Evolutionary conservation across 1,284 basidiomycete genomes (phyloP), one percentile per base, ranked within the genome.

Genomic region (Boletus hoseneyae): DNA sequence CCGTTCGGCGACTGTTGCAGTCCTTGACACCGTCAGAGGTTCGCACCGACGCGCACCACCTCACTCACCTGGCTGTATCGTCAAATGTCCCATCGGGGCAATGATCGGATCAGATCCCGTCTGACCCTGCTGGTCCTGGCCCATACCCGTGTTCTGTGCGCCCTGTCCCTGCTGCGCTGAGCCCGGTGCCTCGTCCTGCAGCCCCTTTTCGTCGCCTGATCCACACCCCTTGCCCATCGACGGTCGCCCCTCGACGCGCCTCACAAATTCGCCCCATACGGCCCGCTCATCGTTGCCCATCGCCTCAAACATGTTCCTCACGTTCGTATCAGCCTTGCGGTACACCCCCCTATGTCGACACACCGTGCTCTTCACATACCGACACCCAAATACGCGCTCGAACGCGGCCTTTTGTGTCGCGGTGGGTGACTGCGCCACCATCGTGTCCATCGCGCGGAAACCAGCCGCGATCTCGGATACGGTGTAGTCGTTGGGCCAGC

Each of bases 401-500:
- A 85, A 85, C 8, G 82, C 82, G 1, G 67, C 66, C 25, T 77
- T 77, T 60, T 85, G 83, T 4, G 81, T 85, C 16, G 69, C 54
- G 3, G 65, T 63, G 3, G 75, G 70, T 16, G 69, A 70, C 45
- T 65, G 55, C 0, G 70, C 66, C 16, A 80, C 73, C 43, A 82
- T 68, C 6, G 62, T 42, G 54, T 83, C 80, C 77, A 85, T 82
- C 48, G 67, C 57, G 32, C 66, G 71, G 64, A 85, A 83, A 1
- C 83, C 83, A 1, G 63, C 61, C 3, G 79, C 72, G 46, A 85
- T 70, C 60, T 85, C 82, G 46, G 72, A 73, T 13, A 85, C 83
- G 8, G 79, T 80, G 62, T 82, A 84, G 65, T 85, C 83, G 59
- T 85, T 83, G 37, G 83, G 83, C 83, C 83, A 85, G 12, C 82